A percentile compares a stretch with the other conserved stretches of the same genome.
These are phyloP conservation scores for Phytophthora megakarya DNA, from an alignment of 352 stramenopile species.

Conservation along the genomic window DNA sequence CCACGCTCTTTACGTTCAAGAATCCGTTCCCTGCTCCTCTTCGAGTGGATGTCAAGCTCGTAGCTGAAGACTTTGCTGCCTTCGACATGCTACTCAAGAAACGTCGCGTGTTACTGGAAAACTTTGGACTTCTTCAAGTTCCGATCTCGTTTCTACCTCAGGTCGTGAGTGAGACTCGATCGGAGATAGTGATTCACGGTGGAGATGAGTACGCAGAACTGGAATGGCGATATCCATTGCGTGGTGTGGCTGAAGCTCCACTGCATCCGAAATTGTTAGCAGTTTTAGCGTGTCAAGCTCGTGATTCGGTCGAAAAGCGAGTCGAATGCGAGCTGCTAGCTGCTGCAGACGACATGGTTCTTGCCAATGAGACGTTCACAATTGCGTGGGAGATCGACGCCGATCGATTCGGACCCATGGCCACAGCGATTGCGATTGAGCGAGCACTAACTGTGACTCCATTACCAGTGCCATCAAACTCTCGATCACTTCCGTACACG, in stretches of 20 bases:
- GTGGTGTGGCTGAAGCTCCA: constrained; percentile 71
- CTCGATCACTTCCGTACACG: constrained; percentile 42
- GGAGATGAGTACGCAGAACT: constrained; percentile 71
- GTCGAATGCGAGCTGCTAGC: constrained; percentile 68
- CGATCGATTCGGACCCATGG: constrained; percentile 58
- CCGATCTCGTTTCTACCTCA: constrained; percentile 91
- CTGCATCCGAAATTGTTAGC: constrained; percentile 57
- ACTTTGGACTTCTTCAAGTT: constrained; percentile 87
- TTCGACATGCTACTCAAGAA: constrained; percentile 86
- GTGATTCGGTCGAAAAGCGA: constrained; percentile 68
- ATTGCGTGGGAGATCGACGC: constrained; percentile 69
- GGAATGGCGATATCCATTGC: constrained; percentile 78
- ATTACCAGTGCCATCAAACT: constrained; percentile 16
- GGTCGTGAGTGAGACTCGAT: constrained; percentile 67
- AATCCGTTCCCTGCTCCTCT: constrained; percentile 91
- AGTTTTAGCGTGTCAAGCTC: constrained; percentile 66
- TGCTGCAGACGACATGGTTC: constrained; percentile 45
- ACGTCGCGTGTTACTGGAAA: constrained; percentile 72
- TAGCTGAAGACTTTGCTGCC: constrained; percentile 39
- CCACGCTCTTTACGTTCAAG: constrained; percentile 90
- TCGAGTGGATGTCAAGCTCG: constrained; percentile 80
- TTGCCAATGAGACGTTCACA: constrained; percentile 52
- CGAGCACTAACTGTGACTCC: constrained; percentile 54
- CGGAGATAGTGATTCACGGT: constrained; percentile 70
- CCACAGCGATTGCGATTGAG: constrained; percentile 51